Percentiles rank a stretch among this genome's conserved stretches.
These are phyloP conservation scores for Penicillium malachiteum DNA, from an alignment of 495 filamentous ascomycete genomes.

Conservation along the genomic window DNA sequence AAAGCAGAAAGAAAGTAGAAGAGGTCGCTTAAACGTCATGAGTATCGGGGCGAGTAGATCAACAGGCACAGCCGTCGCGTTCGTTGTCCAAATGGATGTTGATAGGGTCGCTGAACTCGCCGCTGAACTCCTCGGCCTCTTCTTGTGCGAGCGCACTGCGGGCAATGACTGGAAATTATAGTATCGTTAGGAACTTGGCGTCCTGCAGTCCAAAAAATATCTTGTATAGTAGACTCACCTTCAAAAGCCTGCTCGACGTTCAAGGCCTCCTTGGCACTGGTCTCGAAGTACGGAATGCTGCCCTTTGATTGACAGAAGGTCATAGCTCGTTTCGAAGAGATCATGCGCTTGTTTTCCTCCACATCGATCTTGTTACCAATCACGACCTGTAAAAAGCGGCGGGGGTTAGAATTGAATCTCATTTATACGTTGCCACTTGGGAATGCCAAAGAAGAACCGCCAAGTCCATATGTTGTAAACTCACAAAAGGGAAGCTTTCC, in stretches of 20 bases:
- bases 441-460: background rate
- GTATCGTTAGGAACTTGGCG: background rate
- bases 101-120: conserved; percentile 95
- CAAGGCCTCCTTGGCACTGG: conserved; percentile 96
- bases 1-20: conserved; percentile 15
- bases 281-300: conserved; percentile 97
- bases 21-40: conserved; percentile 29
- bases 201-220: background rate
- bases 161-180: conserved; percentile 72
- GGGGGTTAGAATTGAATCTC: background rate
- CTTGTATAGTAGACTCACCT: conserved; percentile 51
- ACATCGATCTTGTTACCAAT: conserved; percentile 99
- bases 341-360: conserved; percentile 95
- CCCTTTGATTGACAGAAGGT: conserved; percentile 98
- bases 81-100: conserved; percentile 94
- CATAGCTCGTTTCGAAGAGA: conserved; percentile 91
- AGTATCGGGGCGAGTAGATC: conserved; percentile 32
- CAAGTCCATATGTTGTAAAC: conserved; percentile 22
- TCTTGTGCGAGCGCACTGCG: conserved; percentile 93
- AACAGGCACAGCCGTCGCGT: conserved; percentile 90
- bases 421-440: background rate
- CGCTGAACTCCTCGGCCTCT: conserved; percentile 87
- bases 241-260: conserved; percentile 99
- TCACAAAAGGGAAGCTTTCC: conserved; percentile 96
- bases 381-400: conserved; percentile 60